Percentiles rank a stretch among this genome's conserved stretches.
These are phyloP conservation scores for Neofusicoccum umdonicola DNA, from an alignment of 2,329 filamentous ascomycete genomes.

Conservation along the genomic window DNA sequence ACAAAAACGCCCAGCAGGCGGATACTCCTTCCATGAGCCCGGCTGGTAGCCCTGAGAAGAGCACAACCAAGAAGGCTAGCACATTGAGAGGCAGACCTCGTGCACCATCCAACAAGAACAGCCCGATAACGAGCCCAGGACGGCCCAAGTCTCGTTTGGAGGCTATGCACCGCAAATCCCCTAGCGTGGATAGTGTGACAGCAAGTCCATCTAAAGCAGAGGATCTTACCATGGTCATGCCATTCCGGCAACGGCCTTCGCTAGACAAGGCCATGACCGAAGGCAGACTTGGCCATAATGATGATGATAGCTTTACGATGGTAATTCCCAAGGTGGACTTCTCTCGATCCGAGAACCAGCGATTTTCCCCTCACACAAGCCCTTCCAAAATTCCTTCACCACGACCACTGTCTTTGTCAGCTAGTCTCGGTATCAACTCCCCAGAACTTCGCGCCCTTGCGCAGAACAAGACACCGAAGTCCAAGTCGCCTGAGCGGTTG, in stretches of 20 bases:
- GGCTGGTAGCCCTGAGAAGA: conserved; percentile 41
- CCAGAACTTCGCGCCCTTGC: conserved; percentile 21
- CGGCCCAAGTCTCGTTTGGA: conserved; percentile 36
- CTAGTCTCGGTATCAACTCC: not conserved
- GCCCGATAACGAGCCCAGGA: conserved; percentile 35
- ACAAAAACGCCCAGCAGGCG: conserved; percentile 33
- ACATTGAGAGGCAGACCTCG: conserved; percentile 32
- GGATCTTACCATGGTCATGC: conserved; percentile 46
- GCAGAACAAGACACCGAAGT: conserved; percentile 28
- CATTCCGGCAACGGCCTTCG: conserved; percentile 37
- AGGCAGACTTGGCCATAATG: conserved; percentile 31
- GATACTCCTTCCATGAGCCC: conserved; percentile 49
- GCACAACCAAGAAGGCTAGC: conserved; percentile 35
- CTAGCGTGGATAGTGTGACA: conserved; percentile 31
- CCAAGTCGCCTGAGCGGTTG: conserved; percentile 9
- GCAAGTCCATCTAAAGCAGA: conserved; percentile 42
- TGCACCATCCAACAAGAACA: conserved; percentile 25
- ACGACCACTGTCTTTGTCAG: not conserved
- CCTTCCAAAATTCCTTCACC: conserved; percentile 25
- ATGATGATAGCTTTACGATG: conserved; percentile 53
- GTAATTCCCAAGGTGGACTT: conserved; percentile 43
- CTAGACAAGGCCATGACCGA: conserved; percentile 42
- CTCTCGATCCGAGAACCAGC: conserved; percentile 17
- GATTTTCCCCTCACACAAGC: conserved; percentile 20
- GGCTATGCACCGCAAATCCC: conserved; percentile 30